Evolutionary conservation across 2,329 filamentous ascomycete genomes (phyloP).

Genomic region (Penicillium sp.): DNA sequence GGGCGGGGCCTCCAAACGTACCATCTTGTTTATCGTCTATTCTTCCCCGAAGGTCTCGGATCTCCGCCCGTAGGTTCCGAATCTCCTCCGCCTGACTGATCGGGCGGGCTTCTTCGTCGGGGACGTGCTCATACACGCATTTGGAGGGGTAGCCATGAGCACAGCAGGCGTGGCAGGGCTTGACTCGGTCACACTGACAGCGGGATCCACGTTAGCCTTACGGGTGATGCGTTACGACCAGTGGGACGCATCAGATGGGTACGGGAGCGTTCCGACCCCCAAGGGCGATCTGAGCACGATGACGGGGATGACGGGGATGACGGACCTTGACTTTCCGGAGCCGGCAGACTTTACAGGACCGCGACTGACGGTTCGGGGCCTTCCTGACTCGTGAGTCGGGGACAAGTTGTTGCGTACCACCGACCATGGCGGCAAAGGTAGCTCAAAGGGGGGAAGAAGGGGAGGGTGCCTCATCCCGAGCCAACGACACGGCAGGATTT

Average conservation of each 20-base stretch:
- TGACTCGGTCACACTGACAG: constrained; percentile 40
- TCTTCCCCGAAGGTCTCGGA: constrained; percentile 31
- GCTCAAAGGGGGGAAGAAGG: constrained; percentile 11
- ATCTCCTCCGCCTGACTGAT: constrained; percentile 42
- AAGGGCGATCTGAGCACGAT: constrained; percentile 23
- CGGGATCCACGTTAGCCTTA: constrained; percentile 18
- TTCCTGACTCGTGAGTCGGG: constrained; percentile 29
- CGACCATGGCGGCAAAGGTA: constrained; percentile 20
- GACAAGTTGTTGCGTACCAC: constrained; percentile 17
- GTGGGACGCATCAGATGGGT: constrained; percentile 5
- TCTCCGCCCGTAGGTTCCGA: constrained; percentile 36
- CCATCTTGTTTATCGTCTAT: constrained; percentile 28
- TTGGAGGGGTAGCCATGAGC: constrained; percentile 42
- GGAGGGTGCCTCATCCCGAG: constrained; percentile 16
- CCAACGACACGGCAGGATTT: constrained; percentile 33
- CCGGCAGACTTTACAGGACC: constrained; percentile 41
- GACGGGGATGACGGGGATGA: neutral
- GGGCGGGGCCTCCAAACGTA: constrained; percentile 14
- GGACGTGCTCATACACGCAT: constrained; percentile 37
- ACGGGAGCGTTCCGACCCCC: constrained; percentile 15
- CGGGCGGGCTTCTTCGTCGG: constrained; percentile 36
- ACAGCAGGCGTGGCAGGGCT: constrained; percentile 42
- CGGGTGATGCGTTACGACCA: neutral
- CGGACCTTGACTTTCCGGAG: constrained; percentile 42
- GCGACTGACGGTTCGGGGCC: constrained; percentile 34